Base-by-base conservation (phyloP, 306 rosid genomes). In the Pterocarpus santalinus region DNA sequence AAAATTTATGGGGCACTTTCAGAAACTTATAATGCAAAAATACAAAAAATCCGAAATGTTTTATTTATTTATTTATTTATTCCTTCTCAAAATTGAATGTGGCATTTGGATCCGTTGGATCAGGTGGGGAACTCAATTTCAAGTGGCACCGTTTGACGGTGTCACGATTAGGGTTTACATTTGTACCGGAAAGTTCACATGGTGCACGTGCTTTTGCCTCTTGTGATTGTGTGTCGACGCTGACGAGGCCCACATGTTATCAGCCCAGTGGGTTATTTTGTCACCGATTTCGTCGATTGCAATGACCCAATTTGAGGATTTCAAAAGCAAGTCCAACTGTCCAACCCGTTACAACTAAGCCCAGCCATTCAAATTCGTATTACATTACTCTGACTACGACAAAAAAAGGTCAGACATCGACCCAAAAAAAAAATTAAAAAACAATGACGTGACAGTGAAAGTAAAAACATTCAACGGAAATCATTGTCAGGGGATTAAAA, bases 61-160 rank as follows among this genome's bases (percentile, higher is more conserved):
- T 33, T 38, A 3, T 1, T 52, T 52, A 3, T 2, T 52, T n/a
- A 1, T 43, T 5, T 43, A 5, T 43, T 43, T 43, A 4, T 6
- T 0, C 47, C n/a, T 55, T 8, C 36, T 62, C 1, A 28, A 72
- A 72, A 71, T 64, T 58, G 73, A 75, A 56, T 72, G 39, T 33
- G 10, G n/a, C 52, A 7, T 49, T 43, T 32, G 13, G 62, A 14
- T 14, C 90, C 90, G 77, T 85, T 84, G 82, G 89, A 92, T 85
- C 79, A 68, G 56, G 88, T 73, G 75, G 85, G 84, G 83, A 63
- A 65, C 2, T 44, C 34, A 75, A 56, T 85, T 89, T 93, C 86
- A 85, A 87, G 73, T 87, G 7, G 61, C 57, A 22, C 90, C 87
- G 85, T 90, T 47, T 8, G 86, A 90, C 88, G 49, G 49, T 28